These are phyloP conservation scores for Chalciporus sphaerocephalus DNA, from an alignment of 768 basidiomycete species.

Conservation along the genomic window DNA sequence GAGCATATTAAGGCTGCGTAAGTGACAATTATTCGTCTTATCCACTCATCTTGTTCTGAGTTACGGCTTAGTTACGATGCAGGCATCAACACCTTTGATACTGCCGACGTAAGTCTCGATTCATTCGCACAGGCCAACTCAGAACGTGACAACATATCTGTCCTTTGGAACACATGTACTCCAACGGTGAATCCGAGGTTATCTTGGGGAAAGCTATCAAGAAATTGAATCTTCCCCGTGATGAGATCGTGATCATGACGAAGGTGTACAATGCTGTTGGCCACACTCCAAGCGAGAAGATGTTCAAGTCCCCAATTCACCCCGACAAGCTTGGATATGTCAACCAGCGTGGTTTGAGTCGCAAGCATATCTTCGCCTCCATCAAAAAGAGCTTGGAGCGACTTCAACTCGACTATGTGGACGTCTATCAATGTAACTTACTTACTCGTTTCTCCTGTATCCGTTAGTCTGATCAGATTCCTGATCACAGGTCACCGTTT, in stretches of 20 bases:
- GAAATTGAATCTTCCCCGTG: conserved; percentile 57
- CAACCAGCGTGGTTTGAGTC: conserved; percentile 44
- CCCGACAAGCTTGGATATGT: conserved; percentile 42
- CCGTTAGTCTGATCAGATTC: background rate
- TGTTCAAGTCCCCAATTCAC: conserved; percentile 11
- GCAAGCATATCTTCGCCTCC: conserved; percentile 59
- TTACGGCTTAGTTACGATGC: conserved; percentile 15
- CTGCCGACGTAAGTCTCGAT: conserved; percentile 9
- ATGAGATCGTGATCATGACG: conserved; percentile 76
- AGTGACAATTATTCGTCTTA: conserved; percentile 4
- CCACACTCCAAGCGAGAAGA: conserved; percentile 9
- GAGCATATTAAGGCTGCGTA: conserved; percentile 43
- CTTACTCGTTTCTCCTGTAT: conserved; percentile 2
- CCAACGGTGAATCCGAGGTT: conserved; percentile 60
- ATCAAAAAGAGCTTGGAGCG: conserved; percentile 41
- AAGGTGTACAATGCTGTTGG: conserved; percentile 52
- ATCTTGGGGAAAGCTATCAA: conserved; percentile 73
- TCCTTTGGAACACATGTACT: conserved; percentile 45
- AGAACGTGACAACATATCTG: background rate
- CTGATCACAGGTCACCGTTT: conserved; percentile 41
- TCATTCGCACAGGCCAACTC: background rate
- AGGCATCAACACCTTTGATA: conserved; percentile 22
- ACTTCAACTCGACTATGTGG: conserved; percentile 51
- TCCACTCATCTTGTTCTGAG: background rate
- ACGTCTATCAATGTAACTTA: conserved; percentile 47